Percentiles rank a stretch among this genome's conserved stretches.
Evolutionary conservation across 2,329 filamentous ascomycete species (phyloP).

Genomic region (Colletotrichum musae): DNA sequence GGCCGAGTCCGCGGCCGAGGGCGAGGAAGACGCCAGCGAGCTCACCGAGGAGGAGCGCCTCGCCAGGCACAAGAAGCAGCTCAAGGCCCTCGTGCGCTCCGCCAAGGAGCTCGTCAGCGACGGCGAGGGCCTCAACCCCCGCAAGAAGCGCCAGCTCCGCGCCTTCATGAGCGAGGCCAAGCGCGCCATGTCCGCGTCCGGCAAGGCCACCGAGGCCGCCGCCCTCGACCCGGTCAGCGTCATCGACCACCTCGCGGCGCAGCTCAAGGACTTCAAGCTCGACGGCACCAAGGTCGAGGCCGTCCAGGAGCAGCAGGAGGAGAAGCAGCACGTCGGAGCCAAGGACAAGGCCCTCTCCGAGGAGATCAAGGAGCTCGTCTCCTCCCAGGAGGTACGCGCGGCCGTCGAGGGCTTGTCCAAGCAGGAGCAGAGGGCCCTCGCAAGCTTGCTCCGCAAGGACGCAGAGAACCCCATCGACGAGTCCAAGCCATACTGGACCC

Average conservation of each 20-base stretch:
- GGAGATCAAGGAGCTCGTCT: slow-evolving; percentile 24
- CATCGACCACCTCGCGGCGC: slow-evolving; percentile 67
- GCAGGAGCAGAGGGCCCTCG: slow-evolving; percentile 68
- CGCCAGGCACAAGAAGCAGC: slow-evolving; percentile 51
- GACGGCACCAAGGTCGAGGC: slow-evolving; percentile 49
- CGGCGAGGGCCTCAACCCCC: slow-evolving; percentile 70
- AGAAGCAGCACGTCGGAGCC: slow-evolving; percentile 10
- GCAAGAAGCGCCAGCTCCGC: slow-evolving; percentile 82
- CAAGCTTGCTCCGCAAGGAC: slow-evolving; percentile 72
- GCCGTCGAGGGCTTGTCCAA: slow-evolving; percentile 53
- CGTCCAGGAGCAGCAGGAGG: slow-evolving; percentile 32
- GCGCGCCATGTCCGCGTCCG: slow-evolving; percentile 71
- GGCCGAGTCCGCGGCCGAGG: slow-evolving; percentile 40
- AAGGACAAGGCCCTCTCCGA: slow-evolving; percentile 16
- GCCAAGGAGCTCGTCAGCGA: slow-evolving; percentile 74
- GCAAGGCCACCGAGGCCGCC: slow-evolving; percentile 50
- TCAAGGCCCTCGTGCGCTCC: slow-evolving; percentile 68
- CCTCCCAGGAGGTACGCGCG: slow-evolving; percentile 36
- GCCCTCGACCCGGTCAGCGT: slow-evolving; percentile 57
- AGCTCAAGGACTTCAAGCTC: slow-evolving; percentile 64
- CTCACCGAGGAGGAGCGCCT: slow-evolving; percentile 47
- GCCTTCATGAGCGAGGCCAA: slow-evolving; percentile 78
- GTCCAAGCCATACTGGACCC: slow-evolving; percentile 88
- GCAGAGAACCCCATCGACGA: slow-evolving; percentile 83
- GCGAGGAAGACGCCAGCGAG: slow-evolving; percentile 43